Evolutionary conservation across 176 grass and related monocot species (phyloP), one percentile per base, ranked within the genome.

Genomic region (Microstegium vimineum): DNA sequence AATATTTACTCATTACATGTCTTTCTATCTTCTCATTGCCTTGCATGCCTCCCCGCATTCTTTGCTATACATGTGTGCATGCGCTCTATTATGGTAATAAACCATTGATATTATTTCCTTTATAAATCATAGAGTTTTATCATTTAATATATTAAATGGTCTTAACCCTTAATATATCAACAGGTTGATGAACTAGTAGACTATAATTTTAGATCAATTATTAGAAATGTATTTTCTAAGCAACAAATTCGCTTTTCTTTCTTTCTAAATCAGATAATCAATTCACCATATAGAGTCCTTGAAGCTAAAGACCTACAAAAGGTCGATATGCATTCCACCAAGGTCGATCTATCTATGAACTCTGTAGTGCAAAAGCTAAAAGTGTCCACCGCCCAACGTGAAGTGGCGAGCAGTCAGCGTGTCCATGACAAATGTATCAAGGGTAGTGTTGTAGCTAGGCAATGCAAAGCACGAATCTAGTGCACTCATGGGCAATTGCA

Each of bases 371-470:
- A 36, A 80, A 73, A 80, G 62, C n/a, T 5, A 10, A 34, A 49
- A 23, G 18, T 16, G 31, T 5, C 61, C 12, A 16, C 61, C 18
- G 10, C 13, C 42, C 42, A 52, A 47, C 36, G 42, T 22, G 43
- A 80, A 51, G 77, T 67, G 77, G 77, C 77, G 42, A 80, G 26
- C 77, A 80, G 77, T 52, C 62, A 15, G 23, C 37, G 77, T 67
- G 77, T 63, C 37, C 36, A 32, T 22, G 75, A 3, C 4, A 11
- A 37, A 46, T 46, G 57, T 63, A 54, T 54, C 17, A 12, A 32
- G 43, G 42, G 49, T 59, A n/a, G n/a, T 59, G 22, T 23, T 25
- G 22, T 51, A n/a, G n/a, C n/a, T 51, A 15, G 47, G 49, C 17
- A 54, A 54, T 54, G 6, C 49, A 51, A 20, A 49, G 4, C 46